Percentiles rank a stretch among this genome's conserved stretches.
These are phyloP conservation scores for Entomortierella beljakovae DNA, from an alignment of 192 early-diverging fungal genomes.

Conservation along the genomic window DNA sequence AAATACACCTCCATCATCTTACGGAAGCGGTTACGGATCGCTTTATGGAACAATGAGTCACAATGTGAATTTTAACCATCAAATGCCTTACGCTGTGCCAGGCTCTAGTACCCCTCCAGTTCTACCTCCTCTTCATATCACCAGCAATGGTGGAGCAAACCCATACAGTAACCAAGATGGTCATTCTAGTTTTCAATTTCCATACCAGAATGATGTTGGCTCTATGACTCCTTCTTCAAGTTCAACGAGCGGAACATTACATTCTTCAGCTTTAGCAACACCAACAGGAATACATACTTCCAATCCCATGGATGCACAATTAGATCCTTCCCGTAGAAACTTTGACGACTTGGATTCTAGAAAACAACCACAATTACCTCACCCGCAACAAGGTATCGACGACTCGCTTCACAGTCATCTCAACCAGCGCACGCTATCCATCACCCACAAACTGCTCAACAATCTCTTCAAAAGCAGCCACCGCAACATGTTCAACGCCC, in stretches of 20 bases:
- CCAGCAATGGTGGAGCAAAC: conserved; percentile 2
- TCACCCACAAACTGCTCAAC: conserved; percentile 10
- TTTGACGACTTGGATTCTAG: conserved; percentile 17
- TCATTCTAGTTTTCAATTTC: conserved; percentile 20
- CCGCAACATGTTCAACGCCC: conserved; percentile 7
- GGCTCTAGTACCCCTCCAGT: conserved; percentile 39
- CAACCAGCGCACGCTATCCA: not conserved
- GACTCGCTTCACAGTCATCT: conserved; percentile 24
- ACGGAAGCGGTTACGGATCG: conserved; percentile 23
- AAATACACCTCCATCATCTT: conserved; percentile 15
- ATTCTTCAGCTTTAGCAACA: conserved; percentile 17
- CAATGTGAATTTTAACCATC: conserved; percentile 19
- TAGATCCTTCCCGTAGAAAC: conserved; percentile 26
- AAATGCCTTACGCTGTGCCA: not conserved
- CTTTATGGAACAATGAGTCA: conserved; percentile 30
- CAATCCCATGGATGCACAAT: conserved; percentile 14
- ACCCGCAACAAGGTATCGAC: conserved; percentile 49
- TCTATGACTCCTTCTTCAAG: not conserved
- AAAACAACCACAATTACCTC: conserved; percentile 26
- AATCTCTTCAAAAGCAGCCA: conserved; percentile 13
- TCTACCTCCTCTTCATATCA: conserved; percentile 37
- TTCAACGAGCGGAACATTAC: not conserved
- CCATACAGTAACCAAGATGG: not conserved
- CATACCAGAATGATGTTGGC: conserved; percentile 9
- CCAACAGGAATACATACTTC: conserved; percentile 19